Percentiles rank a stretch among this genome's conserved stretches.
These are phyloP conservation scores for Coniosporium apollinis DNA, from an alignment of 495 filamentous ascomycete species.

Conservation along the genomic window DNA sequence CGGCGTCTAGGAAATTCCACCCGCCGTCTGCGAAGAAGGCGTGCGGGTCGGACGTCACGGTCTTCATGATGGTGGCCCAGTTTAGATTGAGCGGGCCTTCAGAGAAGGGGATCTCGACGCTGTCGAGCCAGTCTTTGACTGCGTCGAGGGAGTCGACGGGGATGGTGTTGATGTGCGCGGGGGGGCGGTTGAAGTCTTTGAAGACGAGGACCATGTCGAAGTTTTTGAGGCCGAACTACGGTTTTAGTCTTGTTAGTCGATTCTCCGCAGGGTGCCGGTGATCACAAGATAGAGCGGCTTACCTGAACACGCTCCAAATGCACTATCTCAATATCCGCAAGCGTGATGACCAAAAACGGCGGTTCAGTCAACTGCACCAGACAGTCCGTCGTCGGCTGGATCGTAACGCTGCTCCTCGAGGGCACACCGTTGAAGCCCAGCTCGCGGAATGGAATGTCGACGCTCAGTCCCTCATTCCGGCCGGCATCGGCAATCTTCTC, in stretches of 20 bases:
- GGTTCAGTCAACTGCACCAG: conserved; percentile 96
- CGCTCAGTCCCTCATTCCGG: conserved; percentile 58
- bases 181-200: conserved; percentile 80
- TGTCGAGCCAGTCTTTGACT: conserved; percentile 97
- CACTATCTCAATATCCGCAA: conserved; percentile 91
- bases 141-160: conserved; percentile 86
- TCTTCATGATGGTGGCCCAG: conserved; percentile 99
- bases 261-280: too few relatives aligned
- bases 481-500: conserved; percentile 92
- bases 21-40: conserved; percentile 90
- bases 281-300: too few relatives aligned
- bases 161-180: conserved; percentile 93
- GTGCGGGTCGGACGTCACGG: conserved; percentile 81
- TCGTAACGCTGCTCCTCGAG: conserved; percentile 81
- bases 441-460: conserved; percentile 92
- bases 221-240: conserved; percentile 87
- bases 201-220: conserved; percentile 97
- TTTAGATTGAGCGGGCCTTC: conserved; percentile 96
- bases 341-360: conserved; percentile 84
- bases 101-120: conserved; percentile 79
- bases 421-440: conserved; percentile 95
- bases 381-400: conserved; percentile 92
- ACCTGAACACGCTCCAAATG: conserved; percentile 91
- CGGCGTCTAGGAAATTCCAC: conserved; percentile 81
- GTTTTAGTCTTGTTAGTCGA: conserved; percentile 1